Percentiles rank a stretch among this genome's conserved stretches.
Conservation (phyloP, 306 rosid genomes). For the Nissolia schottii region DNA sequence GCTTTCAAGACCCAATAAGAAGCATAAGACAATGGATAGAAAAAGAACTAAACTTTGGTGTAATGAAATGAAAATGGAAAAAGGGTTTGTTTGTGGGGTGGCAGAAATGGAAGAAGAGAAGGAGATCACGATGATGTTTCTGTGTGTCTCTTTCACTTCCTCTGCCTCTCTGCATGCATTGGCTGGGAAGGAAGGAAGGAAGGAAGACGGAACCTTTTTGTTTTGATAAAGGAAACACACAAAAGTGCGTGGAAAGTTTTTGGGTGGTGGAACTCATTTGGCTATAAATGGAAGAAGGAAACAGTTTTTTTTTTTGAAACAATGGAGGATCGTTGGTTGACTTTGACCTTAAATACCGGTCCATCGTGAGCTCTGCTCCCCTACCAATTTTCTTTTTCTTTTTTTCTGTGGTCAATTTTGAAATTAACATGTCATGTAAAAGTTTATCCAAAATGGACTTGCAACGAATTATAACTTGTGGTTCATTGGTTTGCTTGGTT, state of each 20-base stretch:
- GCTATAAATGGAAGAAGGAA: slow-evolving; percentile 35
- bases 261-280: slow-evolving; percentile 37
- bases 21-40: background rate
- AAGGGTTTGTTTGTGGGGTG: too few relatives aligned
- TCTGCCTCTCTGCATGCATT: background rate
- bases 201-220: background rate
- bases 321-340: background rate
- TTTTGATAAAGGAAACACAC: slow-evolving; percentile 12
- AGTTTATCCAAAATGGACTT: background rate
- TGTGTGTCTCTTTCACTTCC: background rate
- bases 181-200: background rate
- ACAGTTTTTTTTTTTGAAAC: background rate
- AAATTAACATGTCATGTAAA: background rate
- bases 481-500: background rate
- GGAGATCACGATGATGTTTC: slow-evolving; percentile 40
- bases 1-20: background rate
- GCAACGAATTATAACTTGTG: background rate
- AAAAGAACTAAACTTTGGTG: background rate
- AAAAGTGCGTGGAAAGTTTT: slow-evolving; percentile 13
- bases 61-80: background rate
- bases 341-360: slow-evolving; percentile 53
- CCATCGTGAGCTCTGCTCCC: slow-evolving; percentile 20
- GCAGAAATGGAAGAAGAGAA: slow-evolving; percentile 33
- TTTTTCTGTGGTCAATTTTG: too few relatives aligned
- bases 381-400: background rate